Evolutionary conservation across 1,139 yeast species (phyloP).

Genomic region (Hemisphaericaspora xylofermentans): DNA sequence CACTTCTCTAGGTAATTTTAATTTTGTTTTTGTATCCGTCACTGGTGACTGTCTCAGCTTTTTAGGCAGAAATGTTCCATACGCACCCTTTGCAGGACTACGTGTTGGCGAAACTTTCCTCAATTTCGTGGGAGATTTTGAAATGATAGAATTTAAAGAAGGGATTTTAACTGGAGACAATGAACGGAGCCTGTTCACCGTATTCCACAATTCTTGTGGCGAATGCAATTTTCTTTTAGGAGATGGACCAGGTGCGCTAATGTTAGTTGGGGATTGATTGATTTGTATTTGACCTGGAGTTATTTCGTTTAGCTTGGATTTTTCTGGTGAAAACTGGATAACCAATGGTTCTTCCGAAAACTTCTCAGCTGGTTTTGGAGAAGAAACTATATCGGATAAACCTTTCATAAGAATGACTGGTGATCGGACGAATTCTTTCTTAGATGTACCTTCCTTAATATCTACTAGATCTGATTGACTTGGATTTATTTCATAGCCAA

Average conservation of each 20-base stretch:
- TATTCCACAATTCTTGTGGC: constrained; percentile 8
- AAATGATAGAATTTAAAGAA: background rate
- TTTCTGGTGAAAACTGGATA: too few relatives aligned
- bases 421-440: too few relatives aligned
- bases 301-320: too few relatives aligned
- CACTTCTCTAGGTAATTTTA: constrained; percentile 3
- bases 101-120: constrained; percentile 2
- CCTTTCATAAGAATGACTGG: too few relatives aligned
- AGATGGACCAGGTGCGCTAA: background rate
- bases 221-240: background rate
- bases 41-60: too few relatives aligned
- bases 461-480: too few relatives aligned
- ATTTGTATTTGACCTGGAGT: too few relatives aligned
- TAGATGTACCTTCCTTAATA: too few relatives aligned
- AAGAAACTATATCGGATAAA: too few relatives aligned
- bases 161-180: constrained; percentile 10
- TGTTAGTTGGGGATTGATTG: background rate
- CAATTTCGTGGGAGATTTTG: background rate
- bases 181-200: constrained; percentile 9
- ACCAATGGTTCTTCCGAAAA: too few relatives aligned
- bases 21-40: constrained; percentile 19
- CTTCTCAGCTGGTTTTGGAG: too few relatives aligned
- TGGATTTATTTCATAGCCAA: too few relatives aligned
- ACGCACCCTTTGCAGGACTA: constrained; percentile 2
- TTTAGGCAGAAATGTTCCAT: background rate